Base-by-base conservation (phyloP, 2,329 filamentous ascomycete genomes). In the Phoma herbarum region DNA sequence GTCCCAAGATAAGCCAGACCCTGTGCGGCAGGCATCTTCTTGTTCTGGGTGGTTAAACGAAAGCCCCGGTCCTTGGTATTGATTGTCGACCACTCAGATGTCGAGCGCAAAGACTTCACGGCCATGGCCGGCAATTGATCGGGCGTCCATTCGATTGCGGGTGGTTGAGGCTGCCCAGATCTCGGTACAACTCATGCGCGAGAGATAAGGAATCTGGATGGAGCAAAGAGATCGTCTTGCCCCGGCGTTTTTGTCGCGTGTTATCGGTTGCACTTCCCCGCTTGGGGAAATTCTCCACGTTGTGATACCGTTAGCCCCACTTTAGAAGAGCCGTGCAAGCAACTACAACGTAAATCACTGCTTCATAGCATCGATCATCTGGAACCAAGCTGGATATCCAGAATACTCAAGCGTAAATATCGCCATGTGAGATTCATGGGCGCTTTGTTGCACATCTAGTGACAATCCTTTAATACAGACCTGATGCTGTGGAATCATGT, bases 1-100 rank as follows among this genome's bases (percentile, higher is more conserved):
- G 18, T 55, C n/a, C 42, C 39, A 51, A 60, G 60, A 62, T 62
- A 62, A 62, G 57, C 52, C 49, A 39, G 47, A 39, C 31, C 18
- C 42, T 20, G 18, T 44, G 43, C 20, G 33, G 49, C 50, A 51
- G 37, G 53, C 25, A 18, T 57, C 20, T 25, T 12, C 35, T 47
- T 8, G 37, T 45, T 53, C 22, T 48, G 50, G 28, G n/a, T 28
- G 26, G 47, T 26, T 42, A 39, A 25, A 31, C 47, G 29, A 35
- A 11, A 42, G 54, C 47, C 43, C 16, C 42, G 25, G 16, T 23
- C 33, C 33, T 57, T 37, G 47, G 55, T 42, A 22, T 26, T 11
- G n/a, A 16, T 3, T 4, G 2, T 37, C 43, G 12, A 35, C 59
- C 59, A 61, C 55, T 61, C 51, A 56, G 10, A 12, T 25, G 16